Evolutionary conservation across 129 eudicot genomes (phyloP).

Genomic region (Arctium lappa): DNA sequence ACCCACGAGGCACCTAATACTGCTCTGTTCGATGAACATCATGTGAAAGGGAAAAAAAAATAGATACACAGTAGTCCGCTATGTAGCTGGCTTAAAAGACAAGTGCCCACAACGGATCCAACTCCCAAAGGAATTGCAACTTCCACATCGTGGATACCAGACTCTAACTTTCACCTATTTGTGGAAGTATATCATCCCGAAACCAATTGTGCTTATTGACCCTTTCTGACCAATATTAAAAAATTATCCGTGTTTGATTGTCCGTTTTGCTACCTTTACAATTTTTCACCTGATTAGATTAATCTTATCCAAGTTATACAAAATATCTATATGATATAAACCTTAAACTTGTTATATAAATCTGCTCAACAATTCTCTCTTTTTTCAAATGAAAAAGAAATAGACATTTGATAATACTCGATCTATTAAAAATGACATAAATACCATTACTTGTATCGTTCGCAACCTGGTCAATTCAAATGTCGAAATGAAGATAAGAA

Average conservation of each 20-base stretch:
- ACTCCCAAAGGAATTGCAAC: not conserved
- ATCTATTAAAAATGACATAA: slow-evolving; percentile 1
- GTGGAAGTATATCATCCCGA: not conserved
- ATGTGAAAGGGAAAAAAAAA: not conserved
- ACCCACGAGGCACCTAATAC: not conserved
- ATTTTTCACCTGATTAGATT: not conserved
- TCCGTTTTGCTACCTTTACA: not conserved
- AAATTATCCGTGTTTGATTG: not conserved
- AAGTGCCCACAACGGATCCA: not conserved
- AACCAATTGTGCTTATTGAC: not conserved
- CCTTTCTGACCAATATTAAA: not conserved
- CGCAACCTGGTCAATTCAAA: not conserved
- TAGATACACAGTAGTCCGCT: too few species aligned
- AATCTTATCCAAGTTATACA: not conserved
- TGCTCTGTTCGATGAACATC: not conserved
- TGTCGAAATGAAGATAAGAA: not conserved
- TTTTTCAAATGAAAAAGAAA: not conserved
- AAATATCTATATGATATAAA: not conserved
- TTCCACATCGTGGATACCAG: not conserved
- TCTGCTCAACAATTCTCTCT: not conserved
- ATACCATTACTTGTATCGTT: not conserved
- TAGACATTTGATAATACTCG: not conserved
- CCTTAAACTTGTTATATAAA: not conserved
- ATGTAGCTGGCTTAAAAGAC: not conserved
- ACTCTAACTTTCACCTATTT: not conserved